phyloP scores from a whole-genome alignment of 2,329 filamentous ascomycete genomes.

The Coniochaeta sp. region DNA sequence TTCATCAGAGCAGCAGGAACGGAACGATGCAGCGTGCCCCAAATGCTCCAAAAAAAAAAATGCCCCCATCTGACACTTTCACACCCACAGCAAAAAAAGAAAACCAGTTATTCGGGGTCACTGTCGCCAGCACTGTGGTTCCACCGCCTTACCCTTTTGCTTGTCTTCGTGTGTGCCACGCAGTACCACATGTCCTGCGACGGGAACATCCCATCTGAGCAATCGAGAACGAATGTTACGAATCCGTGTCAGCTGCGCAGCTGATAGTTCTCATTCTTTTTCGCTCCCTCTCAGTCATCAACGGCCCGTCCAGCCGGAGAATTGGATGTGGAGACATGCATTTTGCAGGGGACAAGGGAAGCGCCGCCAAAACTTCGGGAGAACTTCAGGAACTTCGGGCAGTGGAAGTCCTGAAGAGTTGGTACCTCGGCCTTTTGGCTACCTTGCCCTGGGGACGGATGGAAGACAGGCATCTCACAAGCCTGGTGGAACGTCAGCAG shows the following conservation, averaged over 20 bases:
- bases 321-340: not conserved
- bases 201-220: not conserved
- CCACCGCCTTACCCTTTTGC: not conserved
- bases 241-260: not conserved
- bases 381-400: conserved; percentile 5
- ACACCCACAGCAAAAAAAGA: not conserved
- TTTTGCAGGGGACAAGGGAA: not conserved
- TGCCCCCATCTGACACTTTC: not conserved
- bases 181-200: not conserved
- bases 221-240: not conserved
- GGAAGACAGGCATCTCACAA: not conserved
- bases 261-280: not conserved
- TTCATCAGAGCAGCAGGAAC: not conserved
- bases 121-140: not conserved
- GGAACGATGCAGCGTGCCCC: not conserved
- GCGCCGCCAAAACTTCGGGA: conserved; percentile 11
- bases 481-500: not conserved
- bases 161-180: not conserved
- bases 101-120: not conserved
- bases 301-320: conserved; percentile 1
- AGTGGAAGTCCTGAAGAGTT: too few species aligned
- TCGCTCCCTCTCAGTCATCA: not conserved
- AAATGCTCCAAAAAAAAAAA: conserved; percentile 1
- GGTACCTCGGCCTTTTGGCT: too few species aligned
- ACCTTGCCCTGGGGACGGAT: too few species aligned